Evolutionary conservation across 192 early-diverging fungal species (phyloP), one percentile per base, ranked within the genome.

Genomic region (Podila horticola): DNA sequence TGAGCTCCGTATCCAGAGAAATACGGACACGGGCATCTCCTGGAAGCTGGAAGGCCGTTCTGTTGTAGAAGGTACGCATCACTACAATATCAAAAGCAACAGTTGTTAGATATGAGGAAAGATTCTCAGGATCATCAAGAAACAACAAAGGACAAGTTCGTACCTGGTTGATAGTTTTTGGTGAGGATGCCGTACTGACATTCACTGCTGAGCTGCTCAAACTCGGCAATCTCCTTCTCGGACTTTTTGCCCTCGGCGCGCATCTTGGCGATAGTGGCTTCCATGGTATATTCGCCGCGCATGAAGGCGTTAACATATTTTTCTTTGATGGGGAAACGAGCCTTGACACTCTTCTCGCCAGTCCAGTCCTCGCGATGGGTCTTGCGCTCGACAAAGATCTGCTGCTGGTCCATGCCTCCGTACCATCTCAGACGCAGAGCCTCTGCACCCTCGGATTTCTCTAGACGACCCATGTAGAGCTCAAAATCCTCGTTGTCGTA

Each of bases 1-100:
- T 92, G 64, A 99, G 82, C 77, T 99, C 97, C 1, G 97, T 99
- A 83, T 99, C 98, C n/a, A 99, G 89, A 64, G 93, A 95, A 61
- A 99, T 98, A 73, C 98, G 93, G 48, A 99, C 98, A 60, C 96
- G 91, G 9, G 97, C 95, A 87, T 99, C 98, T 61, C 96, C 98
- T 13, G 98, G 98, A 34, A 99, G 82, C 83, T 99, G 98, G 89
- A 99, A 99, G 26, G 98, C 98, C 26, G 97, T 98, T 73, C 98
- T 92, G 82, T 98, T 98, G 87, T 99, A 99, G 79, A 98, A 97
- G 1, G 96, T 96, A 45, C 98, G 92, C 76, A 98, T 86, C 8
- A 94, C 90, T 87, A 73, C 84, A 57, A 90, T 8, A 60, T 1
- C 4, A n/a, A 55, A 24, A 24, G 22, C 17, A n/a, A 52, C 17